A percentile compares a stretch with the other conserved stretches of the same genome.
Conservation (phyloP, 2,329 filamentous ascomycete species). For the Orbilia blumenaviensis region DNA sequence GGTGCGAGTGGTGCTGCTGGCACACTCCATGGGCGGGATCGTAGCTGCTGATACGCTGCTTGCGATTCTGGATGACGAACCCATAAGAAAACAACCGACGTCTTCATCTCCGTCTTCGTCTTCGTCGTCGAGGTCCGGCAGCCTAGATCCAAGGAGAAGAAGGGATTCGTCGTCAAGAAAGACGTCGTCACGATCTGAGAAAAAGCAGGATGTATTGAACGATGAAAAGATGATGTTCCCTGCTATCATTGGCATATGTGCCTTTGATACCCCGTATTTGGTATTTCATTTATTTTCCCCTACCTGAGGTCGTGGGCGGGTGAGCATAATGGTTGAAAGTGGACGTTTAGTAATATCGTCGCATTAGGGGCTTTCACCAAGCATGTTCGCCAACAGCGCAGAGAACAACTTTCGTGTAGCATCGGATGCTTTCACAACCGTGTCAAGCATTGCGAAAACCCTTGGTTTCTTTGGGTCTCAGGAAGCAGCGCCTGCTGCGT, state of each 20-base stretch:
- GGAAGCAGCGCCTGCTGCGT: conserved; percentile 55
- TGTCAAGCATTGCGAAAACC: conserved; percentile 64
- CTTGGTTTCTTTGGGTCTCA: conserved; percentile 56
- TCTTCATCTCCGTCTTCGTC: conserved; percentile 59
- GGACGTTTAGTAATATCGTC: conserved; percentile 15
- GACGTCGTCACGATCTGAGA: conserved; percentile 54
- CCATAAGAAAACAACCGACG: conserved; percentile 59
- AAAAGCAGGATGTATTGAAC: conserved; percentile 59
- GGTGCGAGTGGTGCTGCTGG: conserved; percentile 81
- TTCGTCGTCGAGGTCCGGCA: conserved; percentile 5
- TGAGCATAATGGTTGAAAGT: neutral
- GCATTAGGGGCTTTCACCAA: conserved; percentile 66
- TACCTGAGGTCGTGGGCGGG: conserved; percentile 66
- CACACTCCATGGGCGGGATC: conserved; percentile 93
- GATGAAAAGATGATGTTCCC: conserved; percentile 82
- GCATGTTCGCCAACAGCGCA: conserved; percentile 84
- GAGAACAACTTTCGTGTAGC: conserved; percentile 85
- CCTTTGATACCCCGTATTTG: conserved; percentile 93
- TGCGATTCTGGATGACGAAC: conserved; percentile 74
- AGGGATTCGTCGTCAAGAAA: conserved; percentile 55
- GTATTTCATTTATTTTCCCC: too few species aligned
- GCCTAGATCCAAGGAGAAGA: conserved; percentile 45
- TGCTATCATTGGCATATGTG: conserved; percentile 86
- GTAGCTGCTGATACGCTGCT: conserved; percentile 89
- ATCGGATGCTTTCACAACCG: conserved; percentile 74